Evolutionary conservation across 148 eudicot species (phyloP), one percentile per base, ranked within the genome.

Genomic region (Arctostaphylos glauca): DNA sequence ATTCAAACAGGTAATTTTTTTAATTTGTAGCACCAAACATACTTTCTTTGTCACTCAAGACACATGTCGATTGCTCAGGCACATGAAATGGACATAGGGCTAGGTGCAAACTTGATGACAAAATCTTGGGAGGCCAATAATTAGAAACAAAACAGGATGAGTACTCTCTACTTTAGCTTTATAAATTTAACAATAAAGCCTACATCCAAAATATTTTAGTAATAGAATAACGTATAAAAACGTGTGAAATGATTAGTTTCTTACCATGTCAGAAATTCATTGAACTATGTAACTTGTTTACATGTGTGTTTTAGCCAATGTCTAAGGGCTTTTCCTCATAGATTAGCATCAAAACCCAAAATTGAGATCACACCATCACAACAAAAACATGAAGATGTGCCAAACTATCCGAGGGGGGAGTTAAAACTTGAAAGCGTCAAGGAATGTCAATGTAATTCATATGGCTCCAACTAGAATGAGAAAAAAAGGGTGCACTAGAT

Each of bases 351-450:
- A 16, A 25, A 76, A 50, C 54, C 7, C 15, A 5, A n/a, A 74
- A 46, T 14, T 14, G 77, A 8, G 77, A 48, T 50, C 58, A 52
- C 59, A 50, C 9, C 59, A 50, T 64, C 70, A 64, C 41, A 75
- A 18, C 18, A 3, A 43, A 76, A 76, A 50, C 43, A 76, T 3
- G n/a, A n/a, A 43, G 55, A 52, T 3, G 38, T 3, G 31, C 43
- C 78, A 49, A 16, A 49, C 43, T 16, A 49, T 49, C 78, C 78
- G 14, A 74, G 76, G 76, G 76, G 76, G 76, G 44, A 46, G 77
- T 73, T 73, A 73, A 46, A 59, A 5, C 6, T 5, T 59, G 66
- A 59, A 47, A 16, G 76, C 23, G 19, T 47, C 54, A 38, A 44
- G 9, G 49, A 71, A 43, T 7, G n/a, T 6, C 15, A 13, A 58